A percentile compares a stretch with the other conserved stretches of the same genome.
Evolutionary conservation across 257 asterid species (phyloP).

Genomic region (Salvia hispanica): DNA sequence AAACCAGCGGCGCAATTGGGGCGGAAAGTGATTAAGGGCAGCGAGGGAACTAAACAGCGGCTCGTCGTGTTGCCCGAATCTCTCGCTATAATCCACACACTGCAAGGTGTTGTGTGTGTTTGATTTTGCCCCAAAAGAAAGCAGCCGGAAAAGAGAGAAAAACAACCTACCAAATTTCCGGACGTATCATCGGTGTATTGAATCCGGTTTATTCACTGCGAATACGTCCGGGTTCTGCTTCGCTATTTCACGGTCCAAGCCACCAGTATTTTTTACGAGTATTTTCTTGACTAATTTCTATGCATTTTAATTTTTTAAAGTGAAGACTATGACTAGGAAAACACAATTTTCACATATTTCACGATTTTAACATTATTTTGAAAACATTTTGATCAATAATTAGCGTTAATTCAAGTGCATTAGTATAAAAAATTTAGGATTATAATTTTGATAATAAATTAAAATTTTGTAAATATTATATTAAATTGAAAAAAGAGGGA

Average conservation of each 20-base stretch:
- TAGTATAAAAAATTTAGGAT: too few relatives aligned
- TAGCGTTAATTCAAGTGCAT: too few relatives aligned
- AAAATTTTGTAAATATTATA: too few relatives aligned
- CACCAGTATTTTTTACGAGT: neutral
- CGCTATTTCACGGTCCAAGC: conserved; percentile 30
- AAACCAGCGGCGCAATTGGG: neutral
- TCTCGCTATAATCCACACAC: conserved; percentile 25
- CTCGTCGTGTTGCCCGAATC: conserved; percentile 15
- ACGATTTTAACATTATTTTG: too few relatives aligned
- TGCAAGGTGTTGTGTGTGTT: conserved; percentile 32
- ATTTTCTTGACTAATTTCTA: neutral
- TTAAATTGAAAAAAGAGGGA: too few relatives aligned
- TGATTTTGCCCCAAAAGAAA: conserved; percentile 29
- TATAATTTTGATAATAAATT: too few relatives aligned
- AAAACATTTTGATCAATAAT: too few relatives aligned
- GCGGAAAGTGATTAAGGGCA: conserved; percentile 24
- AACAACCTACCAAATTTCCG: conserved; percentile 42
- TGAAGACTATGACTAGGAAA: too few relatives aligned
- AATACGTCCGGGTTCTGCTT: conserved; percentile 49
- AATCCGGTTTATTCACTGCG: conserved; percentile 37
- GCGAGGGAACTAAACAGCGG: conserved; percentile 15
- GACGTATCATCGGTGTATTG: conserved; percentile 44
- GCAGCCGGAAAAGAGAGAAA: conserved; percentile 35
- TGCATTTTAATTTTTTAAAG: too few relatives aligned
- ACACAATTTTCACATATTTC: too few relatives aligned